Evolutionary conservation across 331 rosid species (phyloP).

Genomic region (Acacia concinna): DNA sequence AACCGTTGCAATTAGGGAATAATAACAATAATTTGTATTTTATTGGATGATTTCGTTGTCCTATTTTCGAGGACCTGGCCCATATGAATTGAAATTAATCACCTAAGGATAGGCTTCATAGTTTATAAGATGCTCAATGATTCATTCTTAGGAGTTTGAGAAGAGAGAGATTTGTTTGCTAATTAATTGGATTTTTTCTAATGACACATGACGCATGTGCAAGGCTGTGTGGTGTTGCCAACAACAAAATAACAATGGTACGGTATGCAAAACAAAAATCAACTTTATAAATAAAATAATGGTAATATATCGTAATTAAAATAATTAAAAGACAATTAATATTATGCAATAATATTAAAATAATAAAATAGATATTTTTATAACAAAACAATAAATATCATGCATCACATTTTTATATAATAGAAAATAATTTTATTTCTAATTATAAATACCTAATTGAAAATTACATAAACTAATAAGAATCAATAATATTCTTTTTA

Average conservation of each 20-base stretch:
- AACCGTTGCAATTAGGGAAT: conserved; percentile 24
- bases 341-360: background rate
- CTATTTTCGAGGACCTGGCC: conserved; percentile 35
- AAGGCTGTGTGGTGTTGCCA: conserved; percentile 1
- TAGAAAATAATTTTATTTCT: background rate
- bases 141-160: conserved; percentile 34
- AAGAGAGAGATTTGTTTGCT: conserved; percentile 41
- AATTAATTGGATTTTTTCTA: conserved; percentile 23
- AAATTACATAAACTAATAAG: no score
- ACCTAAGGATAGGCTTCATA: conserved; percentile 37
- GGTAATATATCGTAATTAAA: background rate
- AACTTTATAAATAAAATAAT: background rate
- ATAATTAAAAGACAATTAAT: background rate
- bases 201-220: conserved; percentile 33
- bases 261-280: background rate
- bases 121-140: conserved; percentile 42
- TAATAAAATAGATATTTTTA: background rate
- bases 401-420: no score
- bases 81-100: conserved; percentile 46
- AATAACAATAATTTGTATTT: conserved; percentile 30
- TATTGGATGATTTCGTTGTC: conserved; percentile 46
- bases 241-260: background rate
- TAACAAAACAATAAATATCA: background rate
- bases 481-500: no score
- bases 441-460: no score